These are phyloP conservation scores for Protomyces inundatus DNA, from an alignment of 1,139 yeast genomes.

Conservation along the genomic window DNA sequence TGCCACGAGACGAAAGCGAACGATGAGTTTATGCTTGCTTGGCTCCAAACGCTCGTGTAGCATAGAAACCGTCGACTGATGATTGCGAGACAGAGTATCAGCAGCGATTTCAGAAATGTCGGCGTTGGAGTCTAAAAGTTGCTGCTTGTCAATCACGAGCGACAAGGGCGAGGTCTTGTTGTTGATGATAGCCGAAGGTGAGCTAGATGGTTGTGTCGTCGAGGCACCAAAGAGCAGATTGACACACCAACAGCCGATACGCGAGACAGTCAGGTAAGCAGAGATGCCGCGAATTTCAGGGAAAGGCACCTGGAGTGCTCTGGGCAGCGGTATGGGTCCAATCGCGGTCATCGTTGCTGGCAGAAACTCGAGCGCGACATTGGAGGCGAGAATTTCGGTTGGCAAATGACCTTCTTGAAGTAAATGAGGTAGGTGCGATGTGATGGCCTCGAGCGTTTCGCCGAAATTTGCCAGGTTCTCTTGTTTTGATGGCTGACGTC, in stretches of 20 bases:
- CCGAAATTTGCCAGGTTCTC: slow-evolving; percentile 8
- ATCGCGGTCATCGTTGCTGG: slow-evolving; percentile 7
- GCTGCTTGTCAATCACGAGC: slow-evolving; percentile 3
- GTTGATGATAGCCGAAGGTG: background rate
- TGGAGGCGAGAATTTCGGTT: slow-evolving; percentile 4
- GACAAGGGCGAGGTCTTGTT: background rate
- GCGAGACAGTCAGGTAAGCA: slow-evolving; percentile 8
- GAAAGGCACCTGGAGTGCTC: background rate
- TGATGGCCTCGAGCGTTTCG: slow-evolving; percentile 10
- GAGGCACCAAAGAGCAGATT: slow-evolving; percentile 4
- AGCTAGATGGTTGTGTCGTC: background rate
- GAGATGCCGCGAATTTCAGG: slow-evolving; percentile 22
- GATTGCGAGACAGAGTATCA: too few species aligned
- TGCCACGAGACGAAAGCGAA: slow-evolving; percentile 15
- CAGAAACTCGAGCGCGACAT: slow-evolving; percentile 9
- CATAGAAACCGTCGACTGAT: background rate
- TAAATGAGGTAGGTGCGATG: slow-evolving; percentile 9
- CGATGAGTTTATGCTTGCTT: background rate
- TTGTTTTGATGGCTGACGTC: background rate
- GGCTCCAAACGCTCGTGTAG: background rate
- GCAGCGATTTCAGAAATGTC: background rate
- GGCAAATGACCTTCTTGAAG: slow-evolving; percentile 15
- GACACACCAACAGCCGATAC: slow-evolving; percentile 18
- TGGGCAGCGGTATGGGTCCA: background rate
- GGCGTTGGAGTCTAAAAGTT: slow-evolving; percentile 3